Evolutionary conservation across 768 basidiomycete genomes (phyloP), one percentile per base, ranked within the genome.

Genomic region (Termitomyces sp.): DNA sequence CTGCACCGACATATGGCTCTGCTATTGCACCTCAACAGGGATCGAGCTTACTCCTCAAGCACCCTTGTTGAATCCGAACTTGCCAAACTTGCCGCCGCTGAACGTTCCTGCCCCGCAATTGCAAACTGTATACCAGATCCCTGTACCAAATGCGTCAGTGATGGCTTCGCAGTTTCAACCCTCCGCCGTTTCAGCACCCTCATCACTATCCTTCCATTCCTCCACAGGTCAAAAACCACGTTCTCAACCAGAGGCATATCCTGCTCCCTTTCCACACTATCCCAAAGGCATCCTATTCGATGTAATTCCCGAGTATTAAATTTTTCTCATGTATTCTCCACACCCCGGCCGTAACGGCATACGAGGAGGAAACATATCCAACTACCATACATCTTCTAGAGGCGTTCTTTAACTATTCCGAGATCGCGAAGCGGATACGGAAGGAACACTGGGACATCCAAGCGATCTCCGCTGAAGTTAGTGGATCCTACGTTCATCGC

Each of bases 351-450:
- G n/a, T n/a, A n/a, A n/a, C n/a, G n/a, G 53, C 83, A 50, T 85
- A 84, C 68, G 67, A 75, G 29, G 76, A 80, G 39, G 72, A 72
- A 56, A 68, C 69, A 46, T 93, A 86, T 60, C 87, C 88, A 4
- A 86, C 83, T 1, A 89, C 86, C 18, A 69, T 84, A 63, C 90
- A 92, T 63, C 76, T 92, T 20, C 79, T 84, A 55, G 88, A 92
- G 68, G 88, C 89, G 14, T 74, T 88, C 37, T 74, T 76, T 5
- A 67, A 74, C 16, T 69, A 76, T 6, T 34, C 51, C 1, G 43
- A 58, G 16, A 62, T 87, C 26, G 83, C 83, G 10, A 84, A 88
- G 57, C 63, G 64, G 22, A 85, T 92, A 57, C 76, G 87, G 27
- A 56, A 57, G 14, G 64, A 72, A 32, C 66, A 74, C 10, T 62